Base-by-base conservation (phyloP, 768 basidiomycete species). In the Russula emetica region DNA sequence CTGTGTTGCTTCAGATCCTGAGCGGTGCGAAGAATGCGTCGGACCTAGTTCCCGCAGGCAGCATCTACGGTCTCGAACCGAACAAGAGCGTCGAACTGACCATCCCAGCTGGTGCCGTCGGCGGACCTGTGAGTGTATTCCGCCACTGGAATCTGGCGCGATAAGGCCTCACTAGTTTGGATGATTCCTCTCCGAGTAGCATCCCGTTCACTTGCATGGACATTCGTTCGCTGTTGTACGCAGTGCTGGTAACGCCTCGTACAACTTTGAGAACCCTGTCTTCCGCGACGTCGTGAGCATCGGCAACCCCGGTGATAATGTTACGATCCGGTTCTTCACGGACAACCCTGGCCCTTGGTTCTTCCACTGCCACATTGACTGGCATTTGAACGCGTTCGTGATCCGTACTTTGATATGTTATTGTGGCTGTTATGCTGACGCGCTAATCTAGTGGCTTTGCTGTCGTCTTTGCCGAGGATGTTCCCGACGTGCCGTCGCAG, bases 1-100 rank as follows among this genome's bases (percentile, higher is more conserved):
- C 85, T 0, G 78, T 84, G 16, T 76, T 86, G 22, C 77, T 85
- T 10, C 85, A 86, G 67, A 81, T 86, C 36, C 70, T 86, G 40
- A 84, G 81, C 54, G 85, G 85, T 0, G 78, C 79, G 5, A 72
- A 73, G 40, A 74, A 76, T 16, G 77, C 84, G 0, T 69, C 75
- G 24, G 75, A 81, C 0, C 74, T 87, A 20, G 70, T 85, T 38
- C 85, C 84, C 0, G n/a, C 58, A 0, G 83, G 82, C 1, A 76
- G 75, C 11, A 74, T 85, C 10, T 82, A 80, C 66, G 67, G 72
- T 10, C 72, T 86, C 11, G 81, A 79, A 0, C 73, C 70, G 10
- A 79, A 83, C 64, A 79, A 68, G 66, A 79, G 71, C 55, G 78
- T 83, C 13, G 82, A 83, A 66, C 69, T 83, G 8, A 74, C 73